These are phyloP conservation scores for Blastobotrys aristatus DNA, from an alignment of 1,139 yeast genomes.

Conservation along the genomic window DNA sequence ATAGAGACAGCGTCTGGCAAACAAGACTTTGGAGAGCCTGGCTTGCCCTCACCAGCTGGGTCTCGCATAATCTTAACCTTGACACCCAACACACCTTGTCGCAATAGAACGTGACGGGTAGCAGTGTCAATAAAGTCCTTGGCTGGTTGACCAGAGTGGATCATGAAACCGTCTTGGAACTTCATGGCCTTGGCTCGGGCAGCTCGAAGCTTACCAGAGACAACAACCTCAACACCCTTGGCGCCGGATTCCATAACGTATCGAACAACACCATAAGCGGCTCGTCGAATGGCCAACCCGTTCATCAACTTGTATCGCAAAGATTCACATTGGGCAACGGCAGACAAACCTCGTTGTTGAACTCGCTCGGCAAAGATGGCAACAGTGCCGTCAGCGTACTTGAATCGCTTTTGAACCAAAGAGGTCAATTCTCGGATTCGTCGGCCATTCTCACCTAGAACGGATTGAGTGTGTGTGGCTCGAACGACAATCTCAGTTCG, in stretches of 20 bases:
- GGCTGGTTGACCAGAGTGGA: slow-evolving; percentile 99
- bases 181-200: slow-evolving; percentile 99
- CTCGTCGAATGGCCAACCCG: slow-evolving; percentile 99
- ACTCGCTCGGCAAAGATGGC: slow-evolving; percentile 98
- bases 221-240: slow-evolving; percentile 99
- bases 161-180: slow-evolving; percentile 99
- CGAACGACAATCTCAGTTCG: slow-evolving; percentile 97
- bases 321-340: slow-evolving; percentile 99
- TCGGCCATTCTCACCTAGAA: slow-evolving; percentile 99
- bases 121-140: slow-evolving; percentile 97
- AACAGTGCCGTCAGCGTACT: slow-evolving; percentile 89
- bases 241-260: slow-evolving; percentile 99
- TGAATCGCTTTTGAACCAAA: slow-evolving; percentile 98
- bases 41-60: slow-evolving; percentile 78
- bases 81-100: slow-evolving; percentile 99
- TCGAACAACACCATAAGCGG: slow-evolving; percentile 99
- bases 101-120: slow-evolving; percentile 98
- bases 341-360: slow-evolving; percentile 99
- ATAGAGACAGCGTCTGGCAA: slow-evolving; percentile 97
- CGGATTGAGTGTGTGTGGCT: slow-evolving; percentile 99
- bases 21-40: slow-evolving; percentile 76
- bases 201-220: slow-evolving; percentile 99
- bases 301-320: slow-evolving; percentile 95
- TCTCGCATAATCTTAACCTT: slow-evolving; percentile 99
- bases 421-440: slow-evolving; percentile 99